A percentile compares a stretch with the other conserved stretches of the same genome.
phyloP scores from a whole-genome alignment of 2,329 filamentous ascomycete species.

The Sporothrix pallida region DNA sequence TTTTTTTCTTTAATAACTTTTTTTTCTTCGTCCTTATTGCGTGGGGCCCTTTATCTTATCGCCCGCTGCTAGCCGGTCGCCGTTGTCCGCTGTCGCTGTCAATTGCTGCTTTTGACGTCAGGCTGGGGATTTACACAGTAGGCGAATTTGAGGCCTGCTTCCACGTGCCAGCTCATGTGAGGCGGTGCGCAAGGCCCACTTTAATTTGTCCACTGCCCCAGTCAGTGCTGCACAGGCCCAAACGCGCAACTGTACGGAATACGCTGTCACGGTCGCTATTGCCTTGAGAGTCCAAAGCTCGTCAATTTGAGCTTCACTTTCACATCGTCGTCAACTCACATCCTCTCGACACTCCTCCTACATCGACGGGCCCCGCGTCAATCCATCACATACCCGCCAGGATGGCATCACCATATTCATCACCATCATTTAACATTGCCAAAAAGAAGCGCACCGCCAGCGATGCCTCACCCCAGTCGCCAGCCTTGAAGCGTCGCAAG shows the following conservation, averaged over 20 bases:
- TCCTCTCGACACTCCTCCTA: not conserved
- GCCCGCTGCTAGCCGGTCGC: not conserved
- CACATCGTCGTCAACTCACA: not conserved
- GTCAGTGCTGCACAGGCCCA: not conserved
- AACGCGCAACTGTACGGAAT: not conserved
- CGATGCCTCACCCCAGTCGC: slow-evolving; percentile 54
- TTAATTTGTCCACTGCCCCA: not conserved
- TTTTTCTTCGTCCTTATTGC: slow-evolving; percentile 6
- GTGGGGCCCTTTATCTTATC: slow-evolving; percentile 23
- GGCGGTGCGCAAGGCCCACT: not conserved
- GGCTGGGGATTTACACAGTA: not conserved
- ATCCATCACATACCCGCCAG: not conserved
- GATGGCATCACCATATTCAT: slow-evolving; percentile 62
- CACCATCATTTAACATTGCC: slow-evolving; percentile 53
- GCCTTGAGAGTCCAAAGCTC: not conserved
- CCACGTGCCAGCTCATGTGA: not conserved
- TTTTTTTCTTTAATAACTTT: not conserved
- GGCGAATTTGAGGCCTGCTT: not conserved
- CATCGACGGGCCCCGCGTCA: not conserved
- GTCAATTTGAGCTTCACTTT: not conserved
- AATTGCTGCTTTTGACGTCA: slow-evolving; percentile 16
- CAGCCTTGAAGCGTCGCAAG: slow-evolving; percentile 70
- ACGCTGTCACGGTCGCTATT: slow-evolving; percentile 3
- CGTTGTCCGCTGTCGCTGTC: not conserved
- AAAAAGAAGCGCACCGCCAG: slow-evolving; percentile 68